Conservation (phyloP, 2,329 filamentous ascomycete species). For the Lithohypha guttulata region DNA sequence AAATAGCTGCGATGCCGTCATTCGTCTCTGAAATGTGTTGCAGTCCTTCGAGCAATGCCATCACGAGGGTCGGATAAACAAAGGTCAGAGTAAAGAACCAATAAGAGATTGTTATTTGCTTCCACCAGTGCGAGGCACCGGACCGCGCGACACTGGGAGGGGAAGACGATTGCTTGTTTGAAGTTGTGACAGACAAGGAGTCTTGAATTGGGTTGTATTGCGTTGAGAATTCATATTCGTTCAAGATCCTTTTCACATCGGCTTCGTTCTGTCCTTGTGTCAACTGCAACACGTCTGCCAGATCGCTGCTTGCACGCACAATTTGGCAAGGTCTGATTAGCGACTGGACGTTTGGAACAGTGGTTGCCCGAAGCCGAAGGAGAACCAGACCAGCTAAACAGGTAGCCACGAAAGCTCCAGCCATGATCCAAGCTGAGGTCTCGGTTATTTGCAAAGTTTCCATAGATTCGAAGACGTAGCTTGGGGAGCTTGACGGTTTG, state of each 20-base stretch:
- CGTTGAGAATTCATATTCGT: too few species aligned
- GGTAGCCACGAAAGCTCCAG: slow-evolving; percentile 1
- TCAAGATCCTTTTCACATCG: too few species aligned
- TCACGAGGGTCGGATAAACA: slow-evolving; percentile 15
- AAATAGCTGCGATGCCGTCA: slow-evolving; percentile 20
- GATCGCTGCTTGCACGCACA: neutral
- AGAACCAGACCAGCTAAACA: neutral
- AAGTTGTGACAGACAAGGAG: neutral
- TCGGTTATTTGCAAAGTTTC: slow-evolving; percentile 8
- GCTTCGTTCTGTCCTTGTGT: neutral
- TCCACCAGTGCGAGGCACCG: slow-evolving; percentile 11
- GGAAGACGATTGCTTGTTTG: neutral
- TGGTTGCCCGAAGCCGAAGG: neutral
- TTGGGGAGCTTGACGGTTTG: neutral
- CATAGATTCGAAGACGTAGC: neutral
- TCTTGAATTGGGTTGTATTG: too few species aligned
- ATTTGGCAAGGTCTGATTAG: too few species aligned
- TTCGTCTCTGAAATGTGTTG: slow-evolving; percentile 17
- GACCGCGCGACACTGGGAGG: too few species aligned
- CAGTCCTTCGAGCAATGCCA: slow-evolving; percentile 13
- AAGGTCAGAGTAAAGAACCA: slow-evolving; percentile 14
- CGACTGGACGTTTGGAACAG: neutral
- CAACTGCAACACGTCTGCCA: neutral
- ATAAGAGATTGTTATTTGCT: slow-evolving; percentile 5
- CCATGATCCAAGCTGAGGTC: slow-evolving; percentile 11